Evolutionary conservation across 345 rosid genomes (phyloP), one percentile per base, ranked within the genome.

Genomic region (Gossypium ekmanianum): DNA sequence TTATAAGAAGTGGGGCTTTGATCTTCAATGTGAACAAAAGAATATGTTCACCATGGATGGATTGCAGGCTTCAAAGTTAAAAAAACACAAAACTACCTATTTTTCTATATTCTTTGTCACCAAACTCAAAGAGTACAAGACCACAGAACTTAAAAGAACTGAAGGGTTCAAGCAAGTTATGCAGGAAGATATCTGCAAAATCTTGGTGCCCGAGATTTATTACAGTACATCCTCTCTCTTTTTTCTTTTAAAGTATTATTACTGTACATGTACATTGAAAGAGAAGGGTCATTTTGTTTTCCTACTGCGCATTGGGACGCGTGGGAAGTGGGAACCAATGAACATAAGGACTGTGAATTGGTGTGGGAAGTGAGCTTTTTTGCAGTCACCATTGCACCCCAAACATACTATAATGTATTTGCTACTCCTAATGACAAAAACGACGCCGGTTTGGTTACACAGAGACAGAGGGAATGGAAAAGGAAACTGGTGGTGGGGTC

Each of bases 321-420:
- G 71, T 67, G 71, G 55, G 16, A 67, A 45, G 71, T 67, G 55
- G 55, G 16, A 67, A 45, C 71, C 55, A 67, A 67, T 44, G 17
- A 18, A 44, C 29, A 65, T 20, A 45, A 13, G 14, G 41, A 68
- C 72, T 48, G 71, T 22, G 72, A 20, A 24, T 50, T 68, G 61
- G 57, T 48, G 57, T 3, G 43, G 57, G 57, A 68, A 68, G 13
- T 68, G 72, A 47, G 43, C 57, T 68, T 68, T n/a, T 11, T 7
- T 26, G 41, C 41, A 22, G 20, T 26, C 7, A 52, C 56, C 56
- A 52, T 4, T 52, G 56, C 56, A 14, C 20, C 20, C n/a, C 56
- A 52, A 52, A 4, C 56, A 52, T 16, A 16, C 20, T 5, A 17
- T 34, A 34, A 34, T 52, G 56, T 52, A 6, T 52, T 52, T 52